Base-by-base conservation (phyloP, 2,329 filamentous ascomycete genomes). In the Mollisiaceae sp. region DNA sequence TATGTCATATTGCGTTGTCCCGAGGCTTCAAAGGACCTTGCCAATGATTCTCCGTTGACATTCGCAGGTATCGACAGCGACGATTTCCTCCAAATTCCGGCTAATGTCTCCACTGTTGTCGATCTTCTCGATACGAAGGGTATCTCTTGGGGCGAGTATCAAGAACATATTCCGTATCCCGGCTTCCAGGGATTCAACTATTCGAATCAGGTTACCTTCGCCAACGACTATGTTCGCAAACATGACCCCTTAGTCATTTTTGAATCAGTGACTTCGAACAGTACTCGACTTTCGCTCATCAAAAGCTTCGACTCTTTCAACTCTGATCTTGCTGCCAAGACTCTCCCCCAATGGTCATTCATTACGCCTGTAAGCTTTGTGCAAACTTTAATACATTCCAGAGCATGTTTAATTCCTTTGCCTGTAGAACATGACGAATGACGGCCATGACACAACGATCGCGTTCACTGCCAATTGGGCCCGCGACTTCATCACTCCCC, bases 221-320 rank as follows among this genome's bases (percentile, higher is more conserved):
- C 82, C 32, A 86, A 89, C 67, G 83, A 84, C 76, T 90, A 90
- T 72, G 87, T 89, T 38, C 83, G 88, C 63, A 90, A 90, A 77
- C 87, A 89, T 76, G 88, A 89, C 35, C 54, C 75, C 74, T 57
- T 78, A 0, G 78, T 87, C 59, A 77, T 86, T 65, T 87, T 82
- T 74, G 79, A 86, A 65, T 83, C 82, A 8, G 78, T 85, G 59
- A 82, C 85, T 65, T 78, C 81, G 43, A 81, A 82, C 65, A 75
- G 77, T 12, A 76, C 77, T 2, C 64, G 89, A n/a, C 79, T 89
- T 2, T 79, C 82, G 41, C 82, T 84, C 68, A 83, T 89, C 71
- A 87, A 89, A 76, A 89, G 87, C 67, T 84, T 90, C 71, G 83
- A 83, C 32, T 78, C 82, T 63, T 90, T 91, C 76, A 78, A 86